phyloP scores from a whole-genome alignment of 164 flowering plant genomes.

The Akebia trifoliata region DNA sequence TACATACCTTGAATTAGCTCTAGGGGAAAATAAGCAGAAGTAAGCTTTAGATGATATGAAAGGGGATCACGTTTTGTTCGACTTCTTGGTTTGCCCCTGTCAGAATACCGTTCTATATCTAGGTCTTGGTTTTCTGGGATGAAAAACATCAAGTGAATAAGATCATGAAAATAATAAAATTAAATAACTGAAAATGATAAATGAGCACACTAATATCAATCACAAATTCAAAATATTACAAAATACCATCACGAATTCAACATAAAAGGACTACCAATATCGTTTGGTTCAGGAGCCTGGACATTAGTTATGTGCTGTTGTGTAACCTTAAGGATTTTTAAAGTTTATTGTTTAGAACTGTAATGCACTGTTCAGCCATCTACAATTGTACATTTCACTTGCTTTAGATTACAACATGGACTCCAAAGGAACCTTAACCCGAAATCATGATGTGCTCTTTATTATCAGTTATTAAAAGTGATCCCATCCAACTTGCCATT shows the following conservation, averaged over 20 bases:
- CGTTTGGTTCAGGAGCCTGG: background rate
- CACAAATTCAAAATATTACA: too few species aligned
- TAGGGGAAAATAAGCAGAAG: conserved; percentile 23
- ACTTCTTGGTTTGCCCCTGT: conserved; percentile 20
- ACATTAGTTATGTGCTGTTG: too few species aligned
- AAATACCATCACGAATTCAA: background rate
- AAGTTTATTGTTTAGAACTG: too few species aligned
- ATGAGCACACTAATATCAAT: background rate
- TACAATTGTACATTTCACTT: too few species aligned
- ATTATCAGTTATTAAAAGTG: too few species aligned
- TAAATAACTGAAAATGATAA: background rate
- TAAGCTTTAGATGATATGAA: conserved; percentile 22
- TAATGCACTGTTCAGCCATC: too few species aligned
- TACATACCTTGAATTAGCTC: conserved; percentile 35
- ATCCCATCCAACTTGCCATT: too few species aligned
- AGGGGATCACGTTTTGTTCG: conserved; percentile 21
- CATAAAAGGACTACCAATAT: background rate
- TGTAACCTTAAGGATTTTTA: too few species aligned
- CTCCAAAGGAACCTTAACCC: too few species aligned
- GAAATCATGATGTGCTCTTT: too few species aligned
- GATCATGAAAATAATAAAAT: background rate
- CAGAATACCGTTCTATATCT: conserved; percentile 41
- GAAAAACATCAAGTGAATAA: conserved; percentile 5
- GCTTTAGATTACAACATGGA: too few species aligned
- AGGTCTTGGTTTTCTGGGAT: conserved; percentile 22